These are phyloP conservation scores for Bidens hawaiensis DNA, from an alignment of 140 eudicot genomes.

Conservation along the genomic window DNA sequence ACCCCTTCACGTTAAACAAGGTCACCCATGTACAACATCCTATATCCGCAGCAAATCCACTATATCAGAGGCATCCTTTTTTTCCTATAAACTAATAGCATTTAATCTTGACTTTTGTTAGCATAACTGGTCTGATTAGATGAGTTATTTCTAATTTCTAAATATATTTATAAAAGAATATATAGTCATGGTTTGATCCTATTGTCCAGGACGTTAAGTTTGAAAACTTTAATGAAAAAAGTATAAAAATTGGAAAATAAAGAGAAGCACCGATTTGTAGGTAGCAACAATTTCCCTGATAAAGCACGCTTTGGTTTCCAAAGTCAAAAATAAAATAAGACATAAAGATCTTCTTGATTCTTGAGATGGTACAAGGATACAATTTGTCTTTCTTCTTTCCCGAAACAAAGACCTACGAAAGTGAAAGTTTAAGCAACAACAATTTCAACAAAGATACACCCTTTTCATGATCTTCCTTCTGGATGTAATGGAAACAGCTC, in stretches of 20 bases:
- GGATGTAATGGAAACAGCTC: slow-evolving; percentile 91
- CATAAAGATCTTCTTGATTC: slow-evolving; percentile 22
- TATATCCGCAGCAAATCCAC: not conserved
- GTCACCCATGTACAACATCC: not conserved
- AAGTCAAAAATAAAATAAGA: slow-evolving; percentile 36
- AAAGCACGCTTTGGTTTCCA: slow-evolving; percentile 40
- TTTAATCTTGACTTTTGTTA: slow-evolving; percentile 10
- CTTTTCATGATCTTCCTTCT: slow-evolving; percentile 52
- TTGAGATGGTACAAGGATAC: slow-evolving; percentile 44
- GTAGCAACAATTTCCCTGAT: slow-evolving; percentile 38
- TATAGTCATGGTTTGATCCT: slow-evolving; percentile 15
- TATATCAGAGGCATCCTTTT: not conserved
- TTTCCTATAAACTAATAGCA: not conserved
- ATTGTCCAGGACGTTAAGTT: slow-evolving; percentile 15
- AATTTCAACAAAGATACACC: not conserved
- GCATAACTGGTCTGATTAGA: not conserved
- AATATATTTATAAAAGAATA: not conserved
- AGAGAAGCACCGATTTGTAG: slow-evolving; percentile 26
- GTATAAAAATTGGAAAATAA: slow-evolving; percentile 15
- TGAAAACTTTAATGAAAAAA: slow-evolving; percentile 17
- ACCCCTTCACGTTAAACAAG: not conserved
- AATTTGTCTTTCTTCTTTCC: slow-evolving; percentile 62
- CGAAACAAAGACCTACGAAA: slow-evolving; percentile 30
- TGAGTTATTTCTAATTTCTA: not conserved
- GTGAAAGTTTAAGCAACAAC: slow-evolving; percentile 21